Base-by-base conservation (phyloP, 2,329 filamentous ascomycete species). In the Pseudocercospora vitis region DNA sequence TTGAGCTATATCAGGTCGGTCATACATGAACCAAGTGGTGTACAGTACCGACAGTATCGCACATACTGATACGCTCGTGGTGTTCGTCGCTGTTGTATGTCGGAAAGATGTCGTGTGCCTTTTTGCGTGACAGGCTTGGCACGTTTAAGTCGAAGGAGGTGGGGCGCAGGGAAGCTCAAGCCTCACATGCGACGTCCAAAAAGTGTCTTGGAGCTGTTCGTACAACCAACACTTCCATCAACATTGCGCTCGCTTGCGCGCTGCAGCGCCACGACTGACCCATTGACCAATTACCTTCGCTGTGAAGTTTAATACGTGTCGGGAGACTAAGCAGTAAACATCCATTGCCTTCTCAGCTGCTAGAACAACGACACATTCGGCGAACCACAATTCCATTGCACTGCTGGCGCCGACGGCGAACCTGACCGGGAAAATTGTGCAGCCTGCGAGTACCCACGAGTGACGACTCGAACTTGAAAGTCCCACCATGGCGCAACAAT, bases 401-500 rank as follows among this genome's bases (percentile, higher is more conserved):
- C 11, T 11, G 6, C 11, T 29, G 6, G 26, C 26, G 26, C 26
- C 26, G 11, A 29, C 26, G 26, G 11, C 26, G 6, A 29, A 11
- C 26, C 26, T n/a, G 32, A 16, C 32, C 14, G 6, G 11, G 6
- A 35, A 7, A 35, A 35, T n/a, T 35, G 32, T 7, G 5, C 32
- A 5, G 32, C 6, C n/a, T n/a, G n/a, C 32, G 32, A 14, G 6
- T 16, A 5, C n/a, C 9, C 14, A 11, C 29, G 1, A 19, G n/a
- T 21, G 7, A 19, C 45, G 45, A 26, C 4, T 44, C 26, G 4
- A 18, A 16, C 19, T 21, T 21, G 23, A 9, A 23, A 32, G 37
- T 49, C 21, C 50, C 23, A 51, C 23, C 42, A 60, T 60, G 58
- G 50, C 58, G 16, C 48, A 51, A 37, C 50, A 48, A 24, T 79